Conservation (phyloP, 306 rosid genomes). For the Ormosia semicastrata region DNA sequence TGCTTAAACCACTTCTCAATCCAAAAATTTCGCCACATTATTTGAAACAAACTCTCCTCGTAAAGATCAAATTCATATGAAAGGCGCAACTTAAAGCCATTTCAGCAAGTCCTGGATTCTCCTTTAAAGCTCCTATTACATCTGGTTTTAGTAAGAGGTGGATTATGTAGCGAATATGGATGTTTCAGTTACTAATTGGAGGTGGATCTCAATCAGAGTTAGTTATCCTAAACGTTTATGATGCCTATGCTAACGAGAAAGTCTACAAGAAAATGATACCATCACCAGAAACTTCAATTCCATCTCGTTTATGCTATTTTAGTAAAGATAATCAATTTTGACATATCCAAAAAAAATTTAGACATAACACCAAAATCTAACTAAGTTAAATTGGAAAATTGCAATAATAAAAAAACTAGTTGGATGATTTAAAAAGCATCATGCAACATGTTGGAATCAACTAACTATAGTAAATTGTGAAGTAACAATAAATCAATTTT, state of each 20-base stretch:
- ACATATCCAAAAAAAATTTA: background rate
- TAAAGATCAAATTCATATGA: conserved; percentile 10
- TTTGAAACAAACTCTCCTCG: conserved; percentile 16
- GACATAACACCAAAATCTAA: background rate
- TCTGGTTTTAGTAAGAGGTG: background rate
- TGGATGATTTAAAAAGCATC: background rate
- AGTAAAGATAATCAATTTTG: background rate
- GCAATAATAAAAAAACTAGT: background rate
- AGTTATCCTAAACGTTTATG: background rate
- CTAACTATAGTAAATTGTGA: background rate
- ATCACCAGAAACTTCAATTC: background rate
- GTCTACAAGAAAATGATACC: background rate
- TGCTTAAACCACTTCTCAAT: background rate
- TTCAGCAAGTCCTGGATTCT: background rate
- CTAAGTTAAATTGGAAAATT: background rate
- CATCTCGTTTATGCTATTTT: background rate
- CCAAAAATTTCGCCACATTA: background rate
- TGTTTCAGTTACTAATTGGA: background rate
- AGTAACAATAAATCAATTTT: background rate
- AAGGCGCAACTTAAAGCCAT: conserved; percentile 2
- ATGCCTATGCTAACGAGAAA: background rate
- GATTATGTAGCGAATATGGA: background rate
- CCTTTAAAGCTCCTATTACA: background rate
- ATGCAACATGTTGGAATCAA: conserved; percentile 9
- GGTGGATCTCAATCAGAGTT: background rate